Evolutionary conservation across 345 rosid genomes (phyloP).

Genomic region (Dimocarpus longan): DNA sequence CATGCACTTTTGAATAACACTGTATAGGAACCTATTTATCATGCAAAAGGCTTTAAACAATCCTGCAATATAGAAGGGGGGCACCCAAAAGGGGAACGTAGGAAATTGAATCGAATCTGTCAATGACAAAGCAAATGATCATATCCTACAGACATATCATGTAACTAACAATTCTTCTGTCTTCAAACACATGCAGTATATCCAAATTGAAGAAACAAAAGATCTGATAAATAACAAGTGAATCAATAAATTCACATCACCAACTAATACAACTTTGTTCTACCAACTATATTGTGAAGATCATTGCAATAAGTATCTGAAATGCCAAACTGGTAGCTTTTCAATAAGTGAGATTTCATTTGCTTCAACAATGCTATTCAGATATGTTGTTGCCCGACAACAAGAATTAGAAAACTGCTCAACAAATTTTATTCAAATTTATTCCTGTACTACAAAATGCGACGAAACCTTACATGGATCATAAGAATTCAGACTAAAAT

Average conservation of each 20-base stretch:
- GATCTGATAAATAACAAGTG: not conserved
- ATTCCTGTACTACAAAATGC: not conserved
- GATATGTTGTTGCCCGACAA: not conserved
- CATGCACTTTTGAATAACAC: too few species aligned
- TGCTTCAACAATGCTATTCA: constrained; percentile 14
- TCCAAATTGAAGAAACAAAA: not conserved
- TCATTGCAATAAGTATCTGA: not conserved
- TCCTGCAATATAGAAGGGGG: not conserved
- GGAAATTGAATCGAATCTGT: not conserved
- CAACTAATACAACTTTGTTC: too few species aligned
- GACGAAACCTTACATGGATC: not conserved
- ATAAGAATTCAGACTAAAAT: too few species aligned
- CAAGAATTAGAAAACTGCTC: not conserved
- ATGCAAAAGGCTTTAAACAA: not conserved
- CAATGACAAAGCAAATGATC: not conserved
- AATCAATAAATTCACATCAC: not conserved
- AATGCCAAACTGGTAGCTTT: too few species aligned
- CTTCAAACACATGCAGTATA: not conserved
- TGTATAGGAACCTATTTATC: not conserved
- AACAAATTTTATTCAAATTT: not conserved
- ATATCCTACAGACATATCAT: not conserved
- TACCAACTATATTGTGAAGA: not conserved
- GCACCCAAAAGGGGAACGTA: not conserved
- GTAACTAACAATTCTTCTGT: not conserved
- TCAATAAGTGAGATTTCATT: too few species aligned